A percentile compares a stretch with the other conserved stretches of the same genome.
Conservation (phyloP, 805 yeast genomes). For the Saitoella complicata region DNA sequence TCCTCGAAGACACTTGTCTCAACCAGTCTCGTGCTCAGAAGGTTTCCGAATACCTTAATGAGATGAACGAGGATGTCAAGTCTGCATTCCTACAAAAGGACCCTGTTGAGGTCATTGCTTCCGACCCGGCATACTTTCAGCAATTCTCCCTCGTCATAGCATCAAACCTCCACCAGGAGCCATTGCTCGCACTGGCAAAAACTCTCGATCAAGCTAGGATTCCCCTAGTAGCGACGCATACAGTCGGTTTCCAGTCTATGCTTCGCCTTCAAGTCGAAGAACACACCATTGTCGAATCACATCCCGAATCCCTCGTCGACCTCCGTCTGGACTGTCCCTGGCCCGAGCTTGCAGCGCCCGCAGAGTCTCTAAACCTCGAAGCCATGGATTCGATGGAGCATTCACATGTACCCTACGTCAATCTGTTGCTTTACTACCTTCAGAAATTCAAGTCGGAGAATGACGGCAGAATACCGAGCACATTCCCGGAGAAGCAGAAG, state of each 20-base stretch:
- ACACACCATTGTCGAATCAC: constrained; percentile 56
- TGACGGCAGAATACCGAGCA: constrained; percentile 18
- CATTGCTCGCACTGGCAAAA: constrained; percentile 20
- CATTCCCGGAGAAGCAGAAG: constrained; percentile 26
- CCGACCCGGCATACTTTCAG: constrained; percentile 27
- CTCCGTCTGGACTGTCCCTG: constrained; percentile 56
- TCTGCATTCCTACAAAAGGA: not conserved
- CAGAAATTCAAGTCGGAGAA: constrained; percentile 25
- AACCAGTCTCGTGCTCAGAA: constrained; percentile 28
- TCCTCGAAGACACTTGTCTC: constrained; percentile 30
- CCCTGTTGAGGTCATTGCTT: constrained; percentile 1
- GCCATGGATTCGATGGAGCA: constrained; percentile 25
- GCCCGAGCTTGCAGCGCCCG: constrained; percentile 41
- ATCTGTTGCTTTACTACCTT: constrained; percentile 41
- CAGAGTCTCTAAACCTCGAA: constrained; percentile 35
- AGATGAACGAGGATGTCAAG: constrained; percentile 44
- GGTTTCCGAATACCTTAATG: constrained; percentile 29
- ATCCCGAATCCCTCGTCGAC: constrained; percentile 46
- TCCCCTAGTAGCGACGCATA: constrained; percentile 37
- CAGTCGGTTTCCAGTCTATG: constrained; percentile 52
- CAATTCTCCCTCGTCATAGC: constrained; percentile 36
- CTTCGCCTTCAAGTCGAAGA: constrained; percentile 38
- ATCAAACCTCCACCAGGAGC: constrained; percentile 19
- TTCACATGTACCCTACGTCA: constrained; percentile 57
- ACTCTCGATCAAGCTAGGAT: constrained; percentile 29